Conservation (phyloP, 176 grass and related monocot species). For the Triticum turgidum region DNA sequence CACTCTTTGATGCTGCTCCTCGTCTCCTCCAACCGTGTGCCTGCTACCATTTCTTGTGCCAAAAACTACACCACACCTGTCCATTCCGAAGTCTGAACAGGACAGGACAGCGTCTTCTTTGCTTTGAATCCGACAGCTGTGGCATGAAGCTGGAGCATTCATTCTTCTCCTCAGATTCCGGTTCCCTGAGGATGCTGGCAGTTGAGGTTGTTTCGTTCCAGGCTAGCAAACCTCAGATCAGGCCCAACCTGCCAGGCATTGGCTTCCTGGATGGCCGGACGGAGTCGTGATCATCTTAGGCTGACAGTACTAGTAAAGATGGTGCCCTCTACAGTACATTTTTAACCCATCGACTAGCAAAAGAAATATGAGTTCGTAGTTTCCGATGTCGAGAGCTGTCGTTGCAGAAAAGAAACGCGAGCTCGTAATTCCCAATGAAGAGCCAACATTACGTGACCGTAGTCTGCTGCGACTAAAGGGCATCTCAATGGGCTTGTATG, state of each 20-base stretch:
- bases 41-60: background rate
- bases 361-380: background rate
- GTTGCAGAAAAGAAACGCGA: too few species aligned
- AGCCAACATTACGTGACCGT: too few species aligned
- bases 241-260: slow-evolving; percentile 16
- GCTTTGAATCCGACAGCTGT: slow-evolving; percentile 30
- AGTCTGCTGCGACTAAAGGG: too few species aligned
- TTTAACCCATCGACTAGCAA: background rate
- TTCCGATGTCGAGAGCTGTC: background rate
- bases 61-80: background rate
- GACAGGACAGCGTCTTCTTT: background rate
- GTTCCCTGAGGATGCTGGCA: slow-evolving; percentile 44
- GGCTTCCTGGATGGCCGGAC: slow-evolving; percentile 3
- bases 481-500: too few species aligned
- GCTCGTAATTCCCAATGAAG: too few species aligned
- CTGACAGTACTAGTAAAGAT: background rate
- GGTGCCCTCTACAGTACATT: background rate
- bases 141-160: slow-evolving; percentile 18
- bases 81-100: background rate
- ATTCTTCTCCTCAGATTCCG: slow-evolving; percentile 22
- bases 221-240: slow-evolving; percentile 4
- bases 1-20: too few species aligned
- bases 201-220: slow-evolving; percentile 6
- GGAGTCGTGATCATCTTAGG: background rate
- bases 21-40: too few species aligned